phyloP scores from a whole-genome alignment of 306 rosid species.

The Vigna angularis region DNA sequence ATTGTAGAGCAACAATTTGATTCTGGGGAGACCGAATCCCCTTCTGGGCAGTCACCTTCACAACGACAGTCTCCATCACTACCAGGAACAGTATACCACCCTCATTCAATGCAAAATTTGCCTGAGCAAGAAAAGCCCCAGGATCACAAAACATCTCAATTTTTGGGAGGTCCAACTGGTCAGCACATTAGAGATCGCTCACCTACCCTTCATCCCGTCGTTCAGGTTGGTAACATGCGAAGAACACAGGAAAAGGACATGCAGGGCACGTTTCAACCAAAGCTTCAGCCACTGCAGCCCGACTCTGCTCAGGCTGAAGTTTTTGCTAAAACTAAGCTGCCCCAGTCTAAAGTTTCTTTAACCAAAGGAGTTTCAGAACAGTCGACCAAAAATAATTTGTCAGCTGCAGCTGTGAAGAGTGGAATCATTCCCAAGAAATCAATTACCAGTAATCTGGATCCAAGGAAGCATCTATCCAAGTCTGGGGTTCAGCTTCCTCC shows the following conservation, averaged over 20 bases:
- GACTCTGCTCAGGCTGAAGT: slow-evolving; percentile 54
- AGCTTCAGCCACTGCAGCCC: slow-evolving; percentile 49
- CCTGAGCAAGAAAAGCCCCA: slow-evolving; percentile 52
- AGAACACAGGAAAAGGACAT: slow-evolving; percentile 62
- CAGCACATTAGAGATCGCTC: slow-evolving; percentile 59
- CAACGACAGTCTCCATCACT: slow-evolving; percentile 60
- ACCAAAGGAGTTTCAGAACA: slow-evolving; percentile 59
- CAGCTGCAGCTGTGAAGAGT: slow-evolving; percentile 79
- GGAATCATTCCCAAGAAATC: slow-evolving; percentile 68
- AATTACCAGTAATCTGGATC: slow-evolving; percentile 47
- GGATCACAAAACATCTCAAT: slow-evolving; percentile 57
- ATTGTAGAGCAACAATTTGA: slow-evolving; percentile 54
- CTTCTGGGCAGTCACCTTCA: slow-evolving; percentile 68
- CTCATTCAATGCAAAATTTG: slow-evolving; percentile 60
- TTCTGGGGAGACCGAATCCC: slow-evolving; percentile 58
- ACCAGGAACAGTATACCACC: slow-evolving; percentile 46
- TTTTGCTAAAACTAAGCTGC: slow-evolving; percentile 51
- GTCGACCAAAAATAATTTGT: slow-evolving; percentile 66
- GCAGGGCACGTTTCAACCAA: slow-evolving; percentile 56
- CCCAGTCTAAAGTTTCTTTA: slow-evolving; percentile 48
- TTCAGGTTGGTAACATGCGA: slow-evolving; percentile 50
- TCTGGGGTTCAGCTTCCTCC: slow-evolving; percentile 52
- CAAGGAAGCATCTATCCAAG: slow-evolving; percentile 54
- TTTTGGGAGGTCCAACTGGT: slow-evolving; percentile 53
- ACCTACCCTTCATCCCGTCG: slow-evolving; percentile 49